Evolutionary conservation across 805 yeast genomes (phyloP), one percentile per base, ranked within the genome.

Genomic region (Spathaspora boniae): DNA sequence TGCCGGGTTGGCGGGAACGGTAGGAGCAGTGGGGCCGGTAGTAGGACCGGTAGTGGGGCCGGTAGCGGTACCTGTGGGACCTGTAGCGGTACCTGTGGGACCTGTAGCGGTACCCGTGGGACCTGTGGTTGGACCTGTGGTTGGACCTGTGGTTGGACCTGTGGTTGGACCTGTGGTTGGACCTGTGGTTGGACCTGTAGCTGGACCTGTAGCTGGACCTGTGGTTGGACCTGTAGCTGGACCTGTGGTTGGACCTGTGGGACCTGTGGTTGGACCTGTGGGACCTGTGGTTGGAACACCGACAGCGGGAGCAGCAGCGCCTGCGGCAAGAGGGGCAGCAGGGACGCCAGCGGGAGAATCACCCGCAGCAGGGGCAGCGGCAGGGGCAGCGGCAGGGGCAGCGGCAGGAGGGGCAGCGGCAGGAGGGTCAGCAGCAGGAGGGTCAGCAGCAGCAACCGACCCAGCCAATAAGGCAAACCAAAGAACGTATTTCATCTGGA

Each of bases 371-470:
- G 51, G 38, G 6, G 47, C 37, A 14, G 51, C 36, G 9, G 50
- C 31, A 16, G 48, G 41, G 6, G 37, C 41, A 2, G 50, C 34
- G 9, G 47, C 46, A 8, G 50, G 43, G 2, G 51, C 40, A 11
- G 45, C 39, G 11, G 52, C 40, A 11, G 50, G 41, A 6, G 53
- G 36, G 7, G 51, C 37, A 9, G 53, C 36, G 4, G 51, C 41
- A 4, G 49, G 37, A 4, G 50, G 40, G 14, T 41, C 43, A 15
- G 48, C 43, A 14, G 39, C 43, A 9, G 54, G 37, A 9, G 54
- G 22, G 20, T 26, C 38, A 5, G 51, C 37, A 4, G 53, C 44
- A 21, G 17, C 27, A 16, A 19, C 11, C 17, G 29, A 17, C 5
- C 12, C 34, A 24, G 34, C 34, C 8, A 20, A 18, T 14, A 9